Base-by-base conservation (phyloP, 164 flowering plant genomes). In the Echeveria elegans region DNA sequence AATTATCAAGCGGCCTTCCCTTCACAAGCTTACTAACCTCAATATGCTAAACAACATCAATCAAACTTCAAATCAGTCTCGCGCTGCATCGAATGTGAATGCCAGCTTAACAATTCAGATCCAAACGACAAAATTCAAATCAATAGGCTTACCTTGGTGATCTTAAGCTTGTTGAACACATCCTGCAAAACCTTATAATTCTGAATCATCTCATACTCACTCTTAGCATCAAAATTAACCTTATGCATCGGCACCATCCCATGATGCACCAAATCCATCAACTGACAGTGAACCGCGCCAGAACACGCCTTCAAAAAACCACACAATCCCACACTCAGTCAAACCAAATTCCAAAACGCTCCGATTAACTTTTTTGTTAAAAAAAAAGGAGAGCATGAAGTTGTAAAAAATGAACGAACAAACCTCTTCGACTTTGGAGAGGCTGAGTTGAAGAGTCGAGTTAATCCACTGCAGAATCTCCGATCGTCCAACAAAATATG, bases 361-460 rank as follows among this genome's bases (percentile, higher is more conserved):
- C 34, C 24, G 31, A 66, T 53, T 31, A 5, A 19, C 32, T 38
- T 43, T n/a, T n/a, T n/a, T n/a, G n/a, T n/a, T n/a, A n/a, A 40
- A 62, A 10, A 6, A 15, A 48, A 52, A 28, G 41, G 47, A 61
- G 68, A 52, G 65, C 36, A 38, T 59, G 31, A 59, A 21, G 7
- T 12, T 67, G 50, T 15, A 15, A 26, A 28, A 31, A 61, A 41
- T 34, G n/a, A 34, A 7, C 7, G 37, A n/a, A 6, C 21, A 2
- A 37, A 92, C 97, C 91, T 95, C 99, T 82, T 95, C 99, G 67
- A 95, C 94, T 84, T 95, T 95, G 72, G 97, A 85, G 68, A 95
- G 85, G 73, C 76, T 85, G 81, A 95, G 97, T 16, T 88, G 92
- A 45, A 92, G 99, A 38, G 97, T 87, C 36, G 94, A 83, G 77